phyloP scores from a whole-genome alignment of 139 green algal species.

The Closterium sp. region DNA sequence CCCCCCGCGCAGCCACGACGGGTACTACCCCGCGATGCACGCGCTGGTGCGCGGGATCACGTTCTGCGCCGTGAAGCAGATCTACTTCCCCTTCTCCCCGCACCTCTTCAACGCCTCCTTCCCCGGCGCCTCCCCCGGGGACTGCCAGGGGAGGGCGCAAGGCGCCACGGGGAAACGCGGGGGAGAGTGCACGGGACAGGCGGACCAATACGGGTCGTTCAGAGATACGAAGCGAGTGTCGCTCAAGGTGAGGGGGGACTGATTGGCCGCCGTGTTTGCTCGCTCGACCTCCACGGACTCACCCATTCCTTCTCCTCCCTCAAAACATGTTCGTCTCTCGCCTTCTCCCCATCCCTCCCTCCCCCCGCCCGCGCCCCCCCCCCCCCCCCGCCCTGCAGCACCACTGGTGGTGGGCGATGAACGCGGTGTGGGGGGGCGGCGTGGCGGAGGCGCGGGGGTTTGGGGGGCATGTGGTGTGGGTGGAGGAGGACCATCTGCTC shows the following conservation, averaged over 20 bases:
- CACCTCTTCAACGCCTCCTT: conserved; percentile 26
- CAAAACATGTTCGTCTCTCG: too few species aligned
- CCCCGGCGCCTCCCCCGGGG: conserved; percentile 8
- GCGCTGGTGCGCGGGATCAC: conserved; percentile 25
- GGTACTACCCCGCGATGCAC: conserved; percentile 32
- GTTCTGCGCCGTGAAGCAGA: conserved; percentile 36
- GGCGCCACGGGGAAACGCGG: background rate
- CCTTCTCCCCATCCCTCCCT: background rate
- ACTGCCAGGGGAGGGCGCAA: conserved; percentile 8
- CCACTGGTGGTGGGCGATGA: conserved; percentile 54
- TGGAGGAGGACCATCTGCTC: conserved; percentile 51
- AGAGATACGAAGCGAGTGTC: conserved; percentile 7
- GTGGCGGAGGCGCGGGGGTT: conserved; percentile 29
- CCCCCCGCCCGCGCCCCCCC: too few species aligned
- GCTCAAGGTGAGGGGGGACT: conserved; percentile 23
- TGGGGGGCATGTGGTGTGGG: conserved; percentile 35
- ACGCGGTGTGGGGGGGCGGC: conserved; percentile 44
- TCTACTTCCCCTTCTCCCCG: conserved; percentile 22
- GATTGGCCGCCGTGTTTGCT: background rate
- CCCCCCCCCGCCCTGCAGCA: conserved; percentile 2
- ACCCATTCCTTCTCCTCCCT: background rate
- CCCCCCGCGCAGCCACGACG: conserved; percentile 21
- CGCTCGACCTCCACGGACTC: background rate
- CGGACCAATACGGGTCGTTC: conserved; percentile 32
- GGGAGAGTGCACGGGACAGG: background rate